These are phyloP conservation scores for Zizania palustris DNA, from an alignment of 202 grass and related monocot genomes.

Conservation along the genomic window DNA sequence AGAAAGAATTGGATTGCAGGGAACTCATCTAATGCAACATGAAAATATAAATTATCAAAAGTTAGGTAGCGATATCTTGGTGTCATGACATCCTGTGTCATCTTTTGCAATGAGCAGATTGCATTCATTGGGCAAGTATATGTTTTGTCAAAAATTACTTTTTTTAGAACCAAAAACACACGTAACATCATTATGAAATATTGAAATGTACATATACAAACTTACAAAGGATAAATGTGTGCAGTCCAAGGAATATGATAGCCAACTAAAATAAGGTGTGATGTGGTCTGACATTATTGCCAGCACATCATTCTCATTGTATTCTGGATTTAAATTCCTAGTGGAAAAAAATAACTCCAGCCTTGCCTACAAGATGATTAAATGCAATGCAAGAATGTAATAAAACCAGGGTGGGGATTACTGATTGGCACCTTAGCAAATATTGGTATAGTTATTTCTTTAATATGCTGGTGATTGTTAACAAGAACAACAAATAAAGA, in stretches of 20 bases:
- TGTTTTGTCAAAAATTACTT: neutral
- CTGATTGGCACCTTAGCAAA: neutral
- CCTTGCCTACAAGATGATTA: constrained; percentile 9
- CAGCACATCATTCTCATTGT: too few species aligned
- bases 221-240: neutral
- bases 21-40: constrained; percentile 11
- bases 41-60: neutral
- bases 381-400: constrained; percentile 12
- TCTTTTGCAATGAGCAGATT: constrained; percentile 8
- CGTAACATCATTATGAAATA: constrained; percentile 18
- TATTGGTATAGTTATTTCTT: neutral
- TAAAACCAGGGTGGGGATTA: neutral
- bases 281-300: neutral
- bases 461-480: neutral
- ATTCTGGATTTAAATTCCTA: neutral
- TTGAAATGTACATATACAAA: constrained; percentile 2
- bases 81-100: neutral
- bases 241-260: neutral
- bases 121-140: neutral
- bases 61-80: neutral
- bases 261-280: constrained; percentile 11
- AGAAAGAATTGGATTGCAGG: constrained; percentile 1
- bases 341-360: constrained; percentile 2
- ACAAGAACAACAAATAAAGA: constrained; percentile 20
- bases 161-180: constrained; percentile 20